phyloP scores from a whole-genome alignment of 2,329 filamentous ascomycete genomes.

The Aureobasidium sp. region DNA sequence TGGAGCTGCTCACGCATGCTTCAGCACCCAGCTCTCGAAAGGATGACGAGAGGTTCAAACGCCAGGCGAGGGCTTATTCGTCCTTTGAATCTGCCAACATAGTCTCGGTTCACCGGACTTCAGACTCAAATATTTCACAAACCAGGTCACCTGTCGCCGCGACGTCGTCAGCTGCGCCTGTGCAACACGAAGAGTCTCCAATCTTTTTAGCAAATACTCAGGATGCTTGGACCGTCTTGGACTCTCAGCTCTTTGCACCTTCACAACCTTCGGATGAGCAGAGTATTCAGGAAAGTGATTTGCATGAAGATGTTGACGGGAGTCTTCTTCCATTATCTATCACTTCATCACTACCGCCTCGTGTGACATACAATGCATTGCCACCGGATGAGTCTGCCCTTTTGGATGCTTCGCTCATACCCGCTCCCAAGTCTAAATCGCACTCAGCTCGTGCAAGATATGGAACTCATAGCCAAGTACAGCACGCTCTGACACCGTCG shows the following conservation, averaged over 20 bases:
- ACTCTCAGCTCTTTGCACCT: conserved; percentile 35
- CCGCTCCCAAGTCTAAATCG: too few relatives aligned
- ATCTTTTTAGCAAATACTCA: conserved; percentile 39
- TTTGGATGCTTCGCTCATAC: not conserved
- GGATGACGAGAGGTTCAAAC: conserved; percentile 36
- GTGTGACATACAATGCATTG: not conserved
- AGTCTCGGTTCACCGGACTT: not conserved
- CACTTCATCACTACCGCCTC: not conserved
- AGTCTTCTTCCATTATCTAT: not conserved
- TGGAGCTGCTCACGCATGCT: conserved; percentile 41
- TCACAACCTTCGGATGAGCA: conserved; percentile 13
- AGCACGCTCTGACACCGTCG: not conserved
- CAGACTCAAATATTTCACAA: not conserved
- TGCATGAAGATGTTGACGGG: not conserved
- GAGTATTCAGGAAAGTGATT: not conserved
- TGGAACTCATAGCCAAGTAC: not conserved
- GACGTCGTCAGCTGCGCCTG: not conserved
- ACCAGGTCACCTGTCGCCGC: not conserved
- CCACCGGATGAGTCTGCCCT: not conserved
- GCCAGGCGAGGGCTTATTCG: conserved; percentile 36
- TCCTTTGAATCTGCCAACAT: conserved; percentile 25
- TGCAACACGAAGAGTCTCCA: not conserved
- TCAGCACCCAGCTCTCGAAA: conserved; percentile 36
- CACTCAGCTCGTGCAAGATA: not conserved
- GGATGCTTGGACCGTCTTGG: conserved; percentile 33